Base-by-base conservation (phyloP, 441 rosid genomes). In the Eugenia klotzschiana region DNA sequence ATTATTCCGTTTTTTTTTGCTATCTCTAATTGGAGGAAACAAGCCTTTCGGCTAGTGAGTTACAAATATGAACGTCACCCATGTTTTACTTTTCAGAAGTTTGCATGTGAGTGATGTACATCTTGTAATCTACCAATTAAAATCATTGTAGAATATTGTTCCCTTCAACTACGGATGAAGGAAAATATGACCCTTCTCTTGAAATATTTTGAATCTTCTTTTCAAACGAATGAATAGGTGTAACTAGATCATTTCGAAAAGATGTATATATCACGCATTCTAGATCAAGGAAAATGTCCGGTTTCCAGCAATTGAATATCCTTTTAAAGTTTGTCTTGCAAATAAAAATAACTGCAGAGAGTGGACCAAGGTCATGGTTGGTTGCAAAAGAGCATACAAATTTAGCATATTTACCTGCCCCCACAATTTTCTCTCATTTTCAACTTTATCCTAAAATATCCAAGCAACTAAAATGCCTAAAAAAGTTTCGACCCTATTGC, bases 1-100 rank as follows among this genome's bases (percentile, higher is more conserved):
- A 25, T 13, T 12, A 13, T 7, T 5, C 8, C 64, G 20, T n/a
- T 56, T 16, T 26, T 56, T 37, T 37, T 37, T 37, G 40, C 40
- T 37, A 5, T 37, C 40, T 37, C 40, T 37, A 37, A 37, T 37
- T 37, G 40, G 40, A 37, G 11, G 8, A 56, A 56, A 9, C 18
- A 0, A 0, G 8, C 64, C 33, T 56, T 26, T 1, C 26, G 0
- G 6, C 0, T 25, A 1, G 3, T 25, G 26, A 14, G 33, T 25
- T 57, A 57, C 18, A 57, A 57, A 14, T 10, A 11, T 0, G 13
- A 40, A 40, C 43, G 1, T 6, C 43, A 40, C 43, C n/a, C 25
- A 23, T 6, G 8, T 54, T 23, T n/a, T 8, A 2, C 0, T 54
- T 54, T 54, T 22, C 22, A 9, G 3, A 23, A 57, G 14, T 25